A percentile compares a stretch with the other conserved stretches of the same genome.
Evolutionary conservation across 2,329 filamentous ascomycete genomes (phyloP).

Genomic region (Pestalotiopsis sp.): DNA sequence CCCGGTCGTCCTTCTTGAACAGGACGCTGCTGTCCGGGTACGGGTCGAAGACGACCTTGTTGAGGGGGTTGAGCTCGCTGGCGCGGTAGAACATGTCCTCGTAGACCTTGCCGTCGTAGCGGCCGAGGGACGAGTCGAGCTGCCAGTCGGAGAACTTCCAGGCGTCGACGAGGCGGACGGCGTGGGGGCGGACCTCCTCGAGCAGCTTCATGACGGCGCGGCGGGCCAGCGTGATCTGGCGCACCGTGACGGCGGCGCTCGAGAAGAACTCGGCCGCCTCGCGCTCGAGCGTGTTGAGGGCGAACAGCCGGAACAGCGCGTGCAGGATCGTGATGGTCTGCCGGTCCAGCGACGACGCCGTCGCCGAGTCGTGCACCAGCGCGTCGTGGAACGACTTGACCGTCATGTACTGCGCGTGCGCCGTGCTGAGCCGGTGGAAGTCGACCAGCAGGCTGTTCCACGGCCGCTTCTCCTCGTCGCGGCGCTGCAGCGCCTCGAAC

Average conservation of each 20-base stretch:
- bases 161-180: conserved; percentile 68
- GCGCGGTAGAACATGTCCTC: conserved; percentile 75
- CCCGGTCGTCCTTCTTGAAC: conserved; percentile 58
- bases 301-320: conserved; percentile 82
- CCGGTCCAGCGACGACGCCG: conserved; percentile 53
- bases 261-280: conserved; percentile 74
- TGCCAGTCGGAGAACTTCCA: conserved; percentile 82
- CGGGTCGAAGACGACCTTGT: conserved; percentile 70
- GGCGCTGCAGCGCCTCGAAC: conserved; percentile 73
- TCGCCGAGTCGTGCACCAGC: conserved; percentile 40
- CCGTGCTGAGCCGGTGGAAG: conserved; percentile 75
- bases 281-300: conserved; percentile 61
- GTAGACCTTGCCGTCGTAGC: conserved; percentile 74
- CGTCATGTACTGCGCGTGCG: conserved; percentile 74
- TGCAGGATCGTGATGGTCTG: conserved; percentile 60
- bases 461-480: conserved; percentile 72
- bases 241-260: conserved; percentile 66
- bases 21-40: conserved; percentile 64
- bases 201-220: conserved; percentile 67
- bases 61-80: conserved; percentile 71
- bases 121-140: conserved; percentile 68
- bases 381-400: conserved; percentile 69
- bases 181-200: conserved; percentile 72
- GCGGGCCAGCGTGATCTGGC: conserved; percentile 71
- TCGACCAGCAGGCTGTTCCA: conserved; percentile 79